These are phyloP conservation scores for Oryza nivara DNA, from an alignment of 176 grass and related monocot genomes.

Conservation along the genomic window DNA sequence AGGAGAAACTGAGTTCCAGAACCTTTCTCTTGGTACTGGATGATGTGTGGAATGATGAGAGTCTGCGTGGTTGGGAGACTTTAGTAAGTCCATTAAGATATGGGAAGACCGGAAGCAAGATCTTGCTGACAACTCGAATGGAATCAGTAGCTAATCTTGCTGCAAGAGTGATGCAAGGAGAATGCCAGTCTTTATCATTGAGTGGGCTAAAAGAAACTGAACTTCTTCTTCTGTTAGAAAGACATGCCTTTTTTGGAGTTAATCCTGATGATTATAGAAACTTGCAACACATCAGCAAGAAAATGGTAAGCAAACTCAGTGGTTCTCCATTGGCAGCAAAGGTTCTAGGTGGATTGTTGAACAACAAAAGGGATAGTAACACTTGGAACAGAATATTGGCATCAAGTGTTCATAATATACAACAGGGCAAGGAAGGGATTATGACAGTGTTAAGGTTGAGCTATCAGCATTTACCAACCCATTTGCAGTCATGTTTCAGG, in stretches of 20 bases:
- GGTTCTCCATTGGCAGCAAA: constrained; percentile 62
- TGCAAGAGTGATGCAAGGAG: constrained; percentile 33
- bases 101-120: constrained; percentile 60
- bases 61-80: constrained; percentile 28
- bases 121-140: constrained; percentile 53
- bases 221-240: constrained; percentile 42
- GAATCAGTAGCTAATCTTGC: constrained; percentile 45
- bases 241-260: constrained; percentile 41
- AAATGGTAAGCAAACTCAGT: constrained; percentile 46
- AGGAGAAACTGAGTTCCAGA: constrained; percentile 21
- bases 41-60: constrained; percentile 60
- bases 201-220: constrained; percentile 33
- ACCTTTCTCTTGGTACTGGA: constrained; percentile 63
- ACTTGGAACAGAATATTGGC: constrained; percentile 48
- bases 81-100: constrained; percentile 32
- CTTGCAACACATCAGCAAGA: constrained; percentile 40
- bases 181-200: background rate
- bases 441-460: constrained; percentile 44
- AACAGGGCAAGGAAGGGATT: constrained; percentile 42
- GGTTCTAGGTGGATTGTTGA: constrained; percentile 53
- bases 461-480: constrained; percentile 49
- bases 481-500: constrained; percentile 59
- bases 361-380: constrained; percentile 10
- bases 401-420: constrained; percentile 26
- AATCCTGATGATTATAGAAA: constrained; percentile 26